Conservation (phyloP, 305 asterid genomes). For the Fraxinus ornus region DNA sequence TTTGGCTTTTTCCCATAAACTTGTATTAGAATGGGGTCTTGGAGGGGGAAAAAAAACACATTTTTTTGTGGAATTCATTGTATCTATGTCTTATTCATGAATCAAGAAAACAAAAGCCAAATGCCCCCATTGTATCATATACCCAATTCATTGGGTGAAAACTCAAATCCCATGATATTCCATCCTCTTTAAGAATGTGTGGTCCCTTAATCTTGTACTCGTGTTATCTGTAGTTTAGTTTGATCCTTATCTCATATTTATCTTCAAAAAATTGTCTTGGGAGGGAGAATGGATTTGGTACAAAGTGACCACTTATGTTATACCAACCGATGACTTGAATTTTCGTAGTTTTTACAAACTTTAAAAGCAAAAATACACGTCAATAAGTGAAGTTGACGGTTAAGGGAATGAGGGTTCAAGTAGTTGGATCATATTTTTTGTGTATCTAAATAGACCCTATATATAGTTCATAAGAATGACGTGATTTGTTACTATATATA, state of each 20-base stretch:
- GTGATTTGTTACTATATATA: neutral
- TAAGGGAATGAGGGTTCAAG: neutral
- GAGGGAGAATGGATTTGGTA: neutral
- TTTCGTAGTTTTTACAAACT: neutral
- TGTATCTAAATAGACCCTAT: neutral
- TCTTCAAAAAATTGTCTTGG: neutral
- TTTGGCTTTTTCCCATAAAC: constrained; percentile 1
- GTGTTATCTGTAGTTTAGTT: constrained; percentile 8
- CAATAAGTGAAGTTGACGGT: neutral
- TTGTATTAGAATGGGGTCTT: constrained; percentile 22
- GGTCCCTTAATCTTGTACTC: constrained; percentile 32
- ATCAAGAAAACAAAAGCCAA: neutral
- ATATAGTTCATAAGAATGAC: neutral
- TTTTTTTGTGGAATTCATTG: constrained; percentile 20
- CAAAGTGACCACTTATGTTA: neutral
- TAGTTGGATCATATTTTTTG: neutral
- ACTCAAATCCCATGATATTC: neutral
- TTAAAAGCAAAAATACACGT: neutral
- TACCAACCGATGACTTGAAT: neutral
- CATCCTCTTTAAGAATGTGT: constrained; percentile 18
- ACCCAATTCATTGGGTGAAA: constrained; percentile 14
- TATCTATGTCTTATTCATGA: constrained; percentile 14
- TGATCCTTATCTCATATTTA: constrained; percentile 8
- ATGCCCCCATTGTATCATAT: neutral
- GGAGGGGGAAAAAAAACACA: neutral